Percentiles rank a stretch among this genome's conserved stretches.
Evolutionary conservation across 129 eudicot genomes (phyloP).

Genomic region (Lactuca sativa): DNA sequence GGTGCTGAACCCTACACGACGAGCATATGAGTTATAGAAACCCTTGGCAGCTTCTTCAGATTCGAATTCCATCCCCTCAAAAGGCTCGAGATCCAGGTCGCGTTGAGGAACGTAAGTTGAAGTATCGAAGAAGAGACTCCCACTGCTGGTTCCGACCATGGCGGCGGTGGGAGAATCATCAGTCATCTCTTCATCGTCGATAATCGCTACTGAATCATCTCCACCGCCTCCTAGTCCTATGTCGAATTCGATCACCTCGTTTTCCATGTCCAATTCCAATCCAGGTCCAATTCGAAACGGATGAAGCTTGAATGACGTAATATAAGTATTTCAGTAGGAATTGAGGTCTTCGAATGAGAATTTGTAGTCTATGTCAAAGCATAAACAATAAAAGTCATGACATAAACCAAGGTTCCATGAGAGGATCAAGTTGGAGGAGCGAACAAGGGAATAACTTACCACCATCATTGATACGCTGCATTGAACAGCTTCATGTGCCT

Average conservation of each 20-base stretch:
- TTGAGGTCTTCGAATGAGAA: slow-evolving; percentile 1
- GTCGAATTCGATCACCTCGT: slow-evolving; percentile 53
- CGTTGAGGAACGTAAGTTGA: slow-evolving; percentile 24
- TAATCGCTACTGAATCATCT: slow-evolving; percentile 43
- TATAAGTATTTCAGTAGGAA: background rate
- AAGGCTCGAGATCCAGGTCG: slow-evolving; percentile 54
- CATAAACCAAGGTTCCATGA: slow-evolving; percentile 20
- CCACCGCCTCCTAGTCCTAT: slow-evolving; percentile 51
- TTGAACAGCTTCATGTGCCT: slow-evolving; percentile 1
- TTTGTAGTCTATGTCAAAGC: slow-evolving; percentile 12
- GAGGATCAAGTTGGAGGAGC: slow-evolving; percentile 7
- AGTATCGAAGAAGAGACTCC: slow-evolving; percentile 13
- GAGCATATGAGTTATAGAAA: slow-evolving; percentile 52
- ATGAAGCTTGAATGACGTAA: background rate
- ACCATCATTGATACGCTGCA: slow-evolving; percentile 11
- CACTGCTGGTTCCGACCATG: slow-evolving; percentile 6
- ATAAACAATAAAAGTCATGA: slow-evolving; percentile 6
- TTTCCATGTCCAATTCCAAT: slow-evolving; percentile 42
- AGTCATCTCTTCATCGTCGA: slow-evolving; percentile 42
- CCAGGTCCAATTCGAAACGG: slow-evolving; percentile 1
- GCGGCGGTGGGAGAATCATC: slow-evolving; percentile 42
- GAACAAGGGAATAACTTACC: slow-evolving; percentile 6
- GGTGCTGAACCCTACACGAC: slow-evolving; percentile 62
- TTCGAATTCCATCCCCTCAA: slow-evolving; percentile 60
- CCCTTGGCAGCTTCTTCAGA: slow-evolving; percentile 69